These are phyloP conservation scores for Alternaria hordeiaustralica DNA, from an alignment of 2,329 filamentous ascomycete species.

Conservation along the genomic window DNA sequence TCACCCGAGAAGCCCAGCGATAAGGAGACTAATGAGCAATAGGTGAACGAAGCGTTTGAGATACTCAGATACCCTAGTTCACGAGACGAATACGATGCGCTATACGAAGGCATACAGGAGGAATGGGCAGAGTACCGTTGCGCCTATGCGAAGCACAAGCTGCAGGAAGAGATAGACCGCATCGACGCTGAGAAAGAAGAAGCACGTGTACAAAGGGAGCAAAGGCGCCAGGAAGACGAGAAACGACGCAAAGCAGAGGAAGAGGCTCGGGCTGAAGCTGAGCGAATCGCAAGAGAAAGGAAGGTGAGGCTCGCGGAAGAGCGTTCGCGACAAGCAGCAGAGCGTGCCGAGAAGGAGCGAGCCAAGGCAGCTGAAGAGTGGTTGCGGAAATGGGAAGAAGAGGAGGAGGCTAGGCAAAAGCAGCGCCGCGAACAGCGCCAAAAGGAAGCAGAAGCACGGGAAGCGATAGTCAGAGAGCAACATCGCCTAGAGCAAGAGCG, in stretches of 20 bases:
- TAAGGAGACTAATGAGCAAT: neutral
- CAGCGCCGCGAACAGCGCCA: no score
- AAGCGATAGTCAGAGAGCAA: neutral
- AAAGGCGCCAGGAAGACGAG: no score
- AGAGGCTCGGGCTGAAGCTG: no score
- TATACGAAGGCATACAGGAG: neutral
- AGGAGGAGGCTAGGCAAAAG: no score
- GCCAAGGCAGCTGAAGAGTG: neutral
- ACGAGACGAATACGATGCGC: neutral
- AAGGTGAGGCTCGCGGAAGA: neutral
- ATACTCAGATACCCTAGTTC: no score
- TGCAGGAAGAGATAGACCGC: neutral
- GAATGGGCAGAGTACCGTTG: neutral
- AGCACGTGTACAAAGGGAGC: no score
- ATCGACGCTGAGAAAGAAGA: no score
- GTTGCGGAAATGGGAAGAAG: neutral
- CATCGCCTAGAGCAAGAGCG: neutral
- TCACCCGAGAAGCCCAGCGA: neutral
- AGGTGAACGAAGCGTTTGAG: neutral
- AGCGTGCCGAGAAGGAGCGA: neutral
- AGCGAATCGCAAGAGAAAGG: neutral
- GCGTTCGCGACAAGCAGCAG: neutral
- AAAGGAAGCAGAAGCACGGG: neutral
- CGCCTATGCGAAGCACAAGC: no score
- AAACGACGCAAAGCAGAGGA: no score